Evolutionary conservation across 805 yeast genomes (phyloP), one percentile per base, ranked within the genome.

Genomic region (Saccharomycopsis malanga): DNA sequence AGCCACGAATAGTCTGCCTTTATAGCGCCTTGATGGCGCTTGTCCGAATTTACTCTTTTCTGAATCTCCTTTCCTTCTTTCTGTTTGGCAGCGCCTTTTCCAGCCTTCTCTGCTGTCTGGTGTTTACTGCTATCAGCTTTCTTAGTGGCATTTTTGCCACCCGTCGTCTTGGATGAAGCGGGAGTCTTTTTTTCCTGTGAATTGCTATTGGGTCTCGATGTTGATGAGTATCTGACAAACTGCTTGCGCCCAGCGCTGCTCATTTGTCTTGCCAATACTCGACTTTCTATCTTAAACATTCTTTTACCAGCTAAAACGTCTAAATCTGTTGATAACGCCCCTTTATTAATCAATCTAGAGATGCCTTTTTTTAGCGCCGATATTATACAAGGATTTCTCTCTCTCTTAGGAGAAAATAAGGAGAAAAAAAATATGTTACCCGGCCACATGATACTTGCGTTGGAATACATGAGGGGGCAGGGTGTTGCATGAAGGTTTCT

Each of bases 1-100:
- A 51, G 24, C 49, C 51, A 46, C 2, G 50, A 46, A 30, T 27
- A 49, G 17, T 49, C 50, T 12, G 29, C 32, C 5, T 5, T 15
- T 9, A n/a, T 15, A 14, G 15, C 17, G 17, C 22, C 7, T 22
- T 21, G 20, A 14, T 22, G 17, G n/a, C 17, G 29, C 14, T 21
- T 39, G 22, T 4, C 14, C 20, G 25, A 5, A 14, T 6, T 9
- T 9, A 17, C 25, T 36, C 42, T 39, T 39, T 18, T 24, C 22
- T 39, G 10, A n/a, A n/a, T n/a, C n/a, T 21, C 25, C 44, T 15
- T 24, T 30, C n/a, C 27, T 27, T 20, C 38, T 21, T 42, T 6
- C 24, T 17, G 45, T n/a, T 15, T 39, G 24, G 18, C 9, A 7
- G n/a, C 14, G 43, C 44, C 32, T 10, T 21, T 44, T 42, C 40